Evolutionary conservation across 768 basidiomycete genomes (phyloP).

Genomic region (Cantharellus anzutake): DNA sequence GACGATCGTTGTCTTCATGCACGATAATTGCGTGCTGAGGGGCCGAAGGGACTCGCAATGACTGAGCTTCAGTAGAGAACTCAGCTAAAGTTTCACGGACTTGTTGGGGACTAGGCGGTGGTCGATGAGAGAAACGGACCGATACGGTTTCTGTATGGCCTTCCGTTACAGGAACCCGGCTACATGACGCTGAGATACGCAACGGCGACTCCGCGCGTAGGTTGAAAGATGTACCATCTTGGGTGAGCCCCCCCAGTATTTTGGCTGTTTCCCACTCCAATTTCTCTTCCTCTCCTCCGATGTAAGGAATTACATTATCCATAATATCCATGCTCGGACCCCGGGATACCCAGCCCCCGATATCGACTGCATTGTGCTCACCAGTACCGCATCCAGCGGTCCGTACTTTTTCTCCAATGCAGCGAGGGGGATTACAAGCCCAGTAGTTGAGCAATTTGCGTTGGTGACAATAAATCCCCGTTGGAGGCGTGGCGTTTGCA

Average conservation of each 20-base stretch:
- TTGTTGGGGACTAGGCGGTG: conserved; percentile 73
- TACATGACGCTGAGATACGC: conserved; percentile 84
- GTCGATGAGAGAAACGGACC: conserved; percentile 58
- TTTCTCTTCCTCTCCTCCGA: conserved; percentile 89
- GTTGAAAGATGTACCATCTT: conserved; percentile 46
- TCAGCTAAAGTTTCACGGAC: conserved; percentile 60
- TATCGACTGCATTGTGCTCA: conserved; percentile 96
- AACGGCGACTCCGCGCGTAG: conserved; percentile 66
- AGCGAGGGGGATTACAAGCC: conserved; percentile 73
- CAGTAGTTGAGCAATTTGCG: conserved; percentile 96
- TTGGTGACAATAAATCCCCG: conserved; percentile 94
- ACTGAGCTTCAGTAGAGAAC: conserved; percentile 60
- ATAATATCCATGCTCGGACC: conserved; percentile 75
- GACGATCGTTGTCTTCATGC: conserved; percentile 84
- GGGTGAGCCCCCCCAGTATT: conserved; percentile 68
- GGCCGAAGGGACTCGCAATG: conserved; percentile 63
- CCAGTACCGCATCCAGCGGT: conserved; percentile 76
- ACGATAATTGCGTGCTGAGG: conserved; percentile 72
- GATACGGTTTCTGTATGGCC: conserved; percentile 88
- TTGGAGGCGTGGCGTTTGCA: conserved; percentile 45
- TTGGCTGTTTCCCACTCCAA: conserved; percentile 98
- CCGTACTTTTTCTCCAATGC: conserved; percentile 85
- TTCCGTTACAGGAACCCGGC: conserved; percentile 88
- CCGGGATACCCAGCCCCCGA: conserved; percentile 98
- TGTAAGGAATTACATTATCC: conserved; percentile 92